Evolutionary conservation across 164 flowering plant genomes (phyloP), one percentile per base, ranked within the genome.

Genomic region (Paratinospora sagittata): DNA sequence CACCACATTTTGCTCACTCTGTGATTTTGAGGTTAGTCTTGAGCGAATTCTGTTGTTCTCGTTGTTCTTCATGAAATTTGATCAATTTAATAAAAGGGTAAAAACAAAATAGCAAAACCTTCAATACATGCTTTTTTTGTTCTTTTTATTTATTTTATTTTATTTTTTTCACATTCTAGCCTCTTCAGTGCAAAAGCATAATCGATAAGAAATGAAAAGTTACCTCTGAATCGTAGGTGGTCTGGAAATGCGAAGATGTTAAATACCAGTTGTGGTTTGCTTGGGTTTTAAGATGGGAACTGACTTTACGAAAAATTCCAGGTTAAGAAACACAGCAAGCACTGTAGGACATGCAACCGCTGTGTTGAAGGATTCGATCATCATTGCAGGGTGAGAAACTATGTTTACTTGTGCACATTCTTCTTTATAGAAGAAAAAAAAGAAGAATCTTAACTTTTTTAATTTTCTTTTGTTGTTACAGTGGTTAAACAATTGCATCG

Each of bases 291-390:
- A 23, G 57, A 0, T 47, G 10, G 70, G 57, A 27, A 63, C 12
- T 43, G 13, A 43, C 9, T 10, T 43, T 43, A 43, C 3, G 14
- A 12, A 43, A 57, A 39, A 27, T 61, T 72, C 61, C 82, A 93
- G 96, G 99, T 95, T 23, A 85, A 88, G 66, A 91, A 81, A 74
- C 84, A 81, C 75, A 95, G 99, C 85, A 95, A 95, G 78, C 97
- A 95, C 66, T 95, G 99, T 69, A 85, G 97, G 81, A 88, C 88
- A 24, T 95, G 98, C 79, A 89, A 92, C 81, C 85, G 97, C 14
- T 95, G 99, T 43, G 96, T 95, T 66, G 97, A 95, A 74, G 99
- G 97, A 55, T 95, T 95, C 77, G 99, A 95, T 83, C 99, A 95
- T 81, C 99, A 95, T 81, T 95, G 99, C 88, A 86, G 96, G 86